Conservation (phyloP, 1,284 basidiomycete genomes). For the Volvariella volvacea region DNA sequence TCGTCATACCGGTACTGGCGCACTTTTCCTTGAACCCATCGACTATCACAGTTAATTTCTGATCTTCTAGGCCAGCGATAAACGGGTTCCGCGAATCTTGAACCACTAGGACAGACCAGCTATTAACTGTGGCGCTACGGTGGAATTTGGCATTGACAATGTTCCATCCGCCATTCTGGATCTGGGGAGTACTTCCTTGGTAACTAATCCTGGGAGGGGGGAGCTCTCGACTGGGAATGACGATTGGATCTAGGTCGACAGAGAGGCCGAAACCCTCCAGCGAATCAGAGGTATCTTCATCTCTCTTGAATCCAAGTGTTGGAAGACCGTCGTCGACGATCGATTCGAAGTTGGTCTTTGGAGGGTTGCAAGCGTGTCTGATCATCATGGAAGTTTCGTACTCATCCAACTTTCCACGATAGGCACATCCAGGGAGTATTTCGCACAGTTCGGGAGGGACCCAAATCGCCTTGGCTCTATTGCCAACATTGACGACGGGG, state of each 20-base stretch:
- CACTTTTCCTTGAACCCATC: conserved; percentile 47
- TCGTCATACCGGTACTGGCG: conserved; percentile 43
- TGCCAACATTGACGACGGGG: conserved; percentile 54
- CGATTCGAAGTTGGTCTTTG: conserved; percentile 45
- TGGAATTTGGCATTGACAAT: conserved; percentile 63
- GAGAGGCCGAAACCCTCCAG: conserved; percentile 47
- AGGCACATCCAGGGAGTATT: conserved; percentile 51
- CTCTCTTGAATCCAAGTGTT: conserved; percentile 33
- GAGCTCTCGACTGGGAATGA: conserved; percentile 57
- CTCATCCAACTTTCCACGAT: conserved; percentile 43
- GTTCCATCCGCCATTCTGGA: conserved; percentile 65
- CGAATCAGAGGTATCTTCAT: conserved; percentile 17
- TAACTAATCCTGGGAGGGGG: conserved; percentile 52
- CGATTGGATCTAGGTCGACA: conserved; percentile 50
- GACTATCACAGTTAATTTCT: conserved; percentile 32
- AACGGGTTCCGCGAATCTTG: conserved; percentile 37
- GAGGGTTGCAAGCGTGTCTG: conserved; percentile 51
- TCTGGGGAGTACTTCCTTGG: conserved; percentile 30
- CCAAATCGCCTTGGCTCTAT: conserved; percentile 32
- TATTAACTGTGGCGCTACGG: conserved; percentile 34
- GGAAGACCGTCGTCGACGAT: conserved; percentile 54
- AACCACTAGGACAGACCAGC: conserved; percentile 60
- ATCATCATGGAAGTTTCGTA: conserved; percentile 60
- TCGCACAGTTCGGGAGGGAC: conserved; percentile 68
- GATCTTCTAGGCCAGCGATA: conserved; percentile 33